Evolutionary conservation across 495 filamentous ascomycete genomes (phyloP).

Genomic region (Aspergillus panamensis): DNA sequence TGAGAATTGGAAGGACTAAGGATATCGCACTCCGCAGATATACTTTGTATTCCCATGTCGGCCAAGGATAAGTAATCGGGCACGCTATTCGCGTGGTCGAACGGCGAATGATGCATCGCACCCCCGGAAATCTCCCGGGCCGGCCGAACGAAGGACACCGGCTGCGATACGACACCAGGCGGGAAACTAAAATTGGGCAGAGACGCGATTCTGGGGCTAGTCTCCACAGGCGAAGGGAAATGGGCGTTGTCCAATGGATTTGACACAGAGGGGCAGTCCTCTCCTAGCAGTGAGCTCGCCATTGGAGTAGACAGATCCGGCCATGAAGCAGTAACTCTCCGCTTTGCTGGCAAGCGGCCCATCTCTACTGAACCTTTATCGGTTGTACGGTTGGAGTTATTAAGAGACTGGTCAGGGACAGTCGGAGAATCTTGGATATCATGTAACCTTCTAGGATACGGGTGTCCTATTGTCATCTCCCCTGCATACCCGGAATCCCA

Average conservation of each 20-base stretch:
- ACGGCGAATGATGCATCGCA: slow-evolving; percentile 14
- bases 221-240: slow-evolving; percentile 28
- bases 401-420: slow-evolving; percentile 27
- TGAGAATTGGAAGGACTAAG: slow-evolving; percentile 14
- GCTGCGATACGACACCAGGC: slow-evolving; percentile 32
- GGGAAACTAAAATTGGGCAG: slow-evolving; percentile 32
- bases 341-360: slow-evolving; percentile 20
- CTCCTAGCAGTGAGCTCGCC: slow-evolving; percentile 16
- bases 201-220: slow-evolving; percentile 30
- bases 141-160: slow-evolving; percentile 38
- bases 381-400: slow-evolving; percentile 19
- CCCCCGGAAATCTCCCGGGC: slow-evolving; percentile 19
- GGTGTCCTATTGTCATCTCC: slow-evolving; percentile 21
- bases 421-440: slow-evolving; percentile 28
- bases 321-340: slow-evolving; percentile 26
- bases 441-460: slow-evolving; percentile 28
- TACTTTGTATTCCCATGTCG: slow-evolving; percentile 4
- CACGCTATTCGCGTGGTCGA: slow-evolving; percentile 1
- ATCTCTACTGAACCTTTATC: slow-evolving; percentile 24
- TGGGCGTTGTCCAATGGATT: slow-evolving; percentile 21
- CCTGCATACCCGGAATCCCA: slow-evolving; percentile 18
- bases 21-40: slow-evolving; percentile 3
- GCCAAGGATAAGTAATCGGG: slow-evolving; percentile 23
- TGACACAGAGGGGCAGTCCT: slow-evolving; percentile 23
- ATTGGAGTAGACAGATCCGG: slow-evolving; percentile 22